Percentiles rank a stretch among this genome's conserved stretches.
These are phyloP conservation scores for Secale cereale DNA, from an alignment of 176 grass and related monocot species.

Conservation along the genomic window DNA sequence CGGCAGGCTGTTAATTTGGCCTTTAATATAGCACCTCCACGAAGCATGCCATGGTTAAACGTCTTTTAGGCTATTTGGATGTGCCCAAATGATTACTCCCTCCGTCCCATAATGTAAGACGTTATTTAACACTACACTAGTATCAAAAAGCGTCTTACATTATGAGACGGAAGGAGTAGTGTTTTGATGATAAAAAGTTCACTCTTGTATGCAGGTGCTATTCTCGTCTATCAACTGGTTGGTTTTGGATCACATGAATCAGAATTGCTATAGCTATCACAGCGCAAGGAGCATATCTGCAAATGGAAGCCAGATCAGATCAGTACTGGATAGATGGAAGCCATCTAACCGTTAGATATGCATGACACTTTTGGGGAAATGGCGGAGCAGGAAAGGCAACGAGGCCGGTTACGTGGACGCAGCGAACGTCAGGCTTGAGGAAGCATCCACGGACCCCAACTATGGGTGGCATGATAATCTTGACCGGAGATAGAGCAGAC, in stretches of 20 bases:
- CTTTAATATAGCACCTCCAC: not conserved
- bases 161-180: not conserved
- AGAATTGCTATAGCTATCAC: not conserved
- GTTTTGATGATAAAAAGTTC: not conserved
- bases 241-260: not conserved
- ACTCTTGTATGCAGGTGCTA: not conserved
- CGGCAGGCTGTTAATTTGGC: no score
- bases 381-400: conserved; percentile 16
- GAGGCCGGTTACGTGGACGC: conserved; percentile 33
- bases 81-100: no score
- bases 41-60: not conserved
- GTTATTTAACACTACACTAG: no score
- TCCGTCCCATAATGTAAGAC: no score
- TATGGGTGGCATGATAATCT: conserved; percentile 38
- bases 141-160: no score
- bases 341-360: not conserved
- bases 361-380: not conserved
- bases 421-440: conserved; percentile 27
- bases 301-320: no score
- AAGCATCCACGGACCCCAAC: conserved; percentile 18
- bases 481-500: conserved; percentile 41
- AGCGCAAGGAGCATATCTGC: not conserved
- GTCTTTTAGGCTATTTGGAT: no score
- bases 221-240: not conserved
- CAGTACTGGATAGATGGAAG: not conserved